phyloP scores from a whole-genome alignment of 78 protist genomes.

The Dictyostelium intermedium region DNA sequence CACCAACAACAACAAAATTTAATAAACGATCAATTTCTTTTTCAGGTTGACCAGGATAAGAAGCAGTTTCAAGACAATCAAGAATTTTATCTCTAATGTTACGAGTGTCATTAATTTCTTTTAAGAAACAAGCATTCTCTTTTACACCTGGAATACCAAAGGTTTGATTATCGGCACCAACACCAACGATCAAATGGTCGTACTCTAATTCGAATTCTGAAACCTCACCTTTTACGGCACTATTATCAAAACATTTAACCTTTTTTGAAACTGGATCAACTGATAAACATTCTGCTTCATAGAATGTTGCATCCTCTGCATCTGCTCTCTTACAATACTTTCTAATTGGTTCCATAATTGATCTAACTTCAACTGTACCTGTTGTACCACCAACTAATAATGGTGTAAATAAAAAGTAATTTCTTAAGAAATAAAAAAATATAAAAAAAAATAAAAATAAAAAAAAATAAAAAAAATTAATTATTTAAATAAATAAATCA shows the following conservation, averaged over 20 bases:
- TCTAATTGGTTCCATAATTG: constrained; percentile 80
- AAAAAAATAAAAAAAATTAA: neutral
- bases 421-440: constrained; percentile 1
- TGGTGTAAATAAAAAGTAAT: constrained; percentile 80
- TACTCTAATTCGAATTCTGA: constrained; percentile 72
- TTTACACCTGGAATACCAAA: constrained; percentile 86
- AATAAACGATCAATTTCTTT: constrained; percentile 76
- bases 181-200: constrained; percentile 89
- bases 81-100: constrained; percentile 80
- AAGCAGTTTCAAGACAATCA: constrained; percentile 87
- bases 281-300: constrained; percentile 75
- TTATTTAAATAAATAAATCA: neutral
- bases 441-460: neutral
- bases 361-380: constrained; percentile 72
- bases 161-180: constrained; percentile 87
- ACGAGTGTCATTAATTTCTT: constrained; percentile 82
- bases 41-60: constrained; percentile 80
- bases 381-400: constrained; percentile 66
- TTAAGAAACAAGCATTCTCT: constrained; percentile 84
- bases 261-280: constrained; percentile 64
- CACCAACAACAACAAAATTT: constrained; percentile 88
- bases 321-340: constrained; percentile 68
- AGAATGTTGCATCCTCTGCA: constrained; percentile 25
- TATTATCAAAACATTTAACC: constrained; percentile 47
- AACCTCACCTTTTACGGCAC: constrained; percentile 64